A percentile compares a stretch with the other conserved stretches of the same genome.
These are phyloP conservation scores for Irpex rosettiformis DNA, from an alignment of 1,284 basidiomycete species.

Conservation along the genomic window DNA sequence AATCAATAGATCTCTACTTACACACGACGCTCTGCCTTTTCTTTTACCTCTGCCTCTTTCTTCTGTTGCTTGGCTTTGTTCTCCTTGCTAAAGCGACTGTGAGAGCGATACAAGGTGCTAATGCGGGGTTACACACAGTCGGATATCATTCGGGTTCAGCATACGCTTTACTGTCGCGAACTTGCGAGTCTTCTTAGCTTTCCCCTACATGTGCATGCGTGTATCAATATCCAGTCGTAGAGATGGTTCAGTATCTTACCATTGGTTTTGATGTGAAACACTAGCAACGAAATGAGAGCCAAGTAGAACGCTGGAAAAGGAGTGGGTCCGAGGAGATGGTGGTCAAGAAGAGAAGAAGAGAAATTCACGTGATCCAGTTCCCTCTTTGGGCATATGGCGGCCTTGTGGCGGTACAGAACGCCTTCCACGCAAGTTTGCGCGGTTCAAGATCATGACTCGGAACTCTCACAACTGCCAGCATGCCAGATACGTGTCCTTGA, in stretches of 20 bases:
- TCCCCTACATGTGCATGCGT: slow-evolving; percentile 56
- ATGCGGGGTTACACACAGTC: slow-evolving; percentile 66
- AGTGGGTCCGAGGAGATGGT: not conserved
- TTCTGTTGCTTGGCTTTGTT: slow-evolving; percentile 77
- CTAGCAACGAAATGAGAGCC: not conserved
- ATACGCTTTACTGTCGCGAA: slow-evolving; percentile 95
- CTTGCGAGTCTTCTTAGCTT: slow-evolving; percentile 92
- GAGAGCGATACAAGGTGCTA: slow-evolving; percentile 1
- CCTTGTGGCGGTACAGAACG: not conserved
- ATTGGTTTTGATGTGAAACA: not conserved
- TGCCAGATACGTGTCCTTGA: not conserved
- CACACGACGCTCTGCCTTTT: slow-evolving; percentile 69
- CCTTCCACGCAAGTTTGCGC: not conserved
- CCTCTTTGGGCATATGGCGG: not conserved
- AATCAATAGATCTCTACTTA: slow-evolving; percentile 35
- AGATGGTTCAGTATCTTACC: not conserved
- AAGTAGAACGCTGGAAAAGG: not conserved
- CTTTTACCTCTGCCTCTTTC: slow-evolving; percentile 73
- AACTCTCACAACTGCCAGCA: not conserved
- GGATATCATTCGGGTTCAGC: slow-evolving; percentile 91
- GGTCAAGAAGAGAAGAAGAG: not conserved
- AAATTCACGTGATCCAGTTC: not conserved
- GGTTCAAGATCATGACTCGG: not conserved
- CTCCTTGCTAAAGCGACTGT: slow-evolving; percentile 57
- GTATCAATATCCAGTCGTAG: not conserved